Conservation (phyloP, 2,329 filamentous ascomycete species). For the Cryphonectria japonica region DNA sequence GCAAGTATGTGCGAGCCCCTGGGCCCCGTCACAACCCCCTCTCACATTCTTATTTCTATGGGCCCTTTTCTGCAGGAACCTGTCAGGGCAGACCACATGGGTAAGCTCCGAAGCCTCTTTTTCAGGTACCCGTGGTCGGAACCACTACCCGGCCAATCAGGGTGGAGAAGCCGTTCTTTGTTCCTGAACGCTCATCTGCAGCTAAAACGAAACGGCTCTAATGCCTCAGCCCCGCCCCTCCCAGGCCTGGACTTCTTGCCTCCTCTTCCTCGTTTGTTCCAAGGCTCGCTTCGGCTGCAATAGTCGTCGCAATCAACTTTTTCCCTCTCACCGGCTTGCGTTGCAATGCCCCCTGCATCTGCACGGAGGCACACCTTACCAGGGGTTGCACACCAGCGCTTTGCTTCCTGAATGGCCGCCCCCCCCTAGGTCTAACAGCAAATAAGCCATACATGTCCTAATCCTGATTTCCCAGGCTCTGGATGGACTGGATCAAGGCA, state of each 20-base stretch:
- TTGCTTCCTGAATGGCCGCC: background rate
- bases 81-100: conserved; percentile 47
- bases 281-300: conserved; percentile 1
- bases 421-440: background rate
- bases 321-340: background rate
- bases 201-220: conserved; percentile 20
- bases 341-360: conserved; percentile 10
- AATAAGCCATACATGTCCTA: conserved; percentile 1
- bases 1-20: conserved; percentile 19
- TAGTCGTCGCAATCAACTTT: background rate
- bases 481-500: background rate
- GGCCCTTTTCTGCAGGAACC: conserved; percentile 33
- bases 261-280: background rate
- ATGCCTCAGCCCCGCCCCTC: conserved; percentile 12
- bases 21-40: conserved; percentile 23
- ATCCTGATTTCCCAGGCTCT: background rate
- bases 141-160: conserved; percentile 39
- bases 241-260: conserved; percentile 18
- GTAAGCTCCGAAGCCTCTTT: conserved; percentile 35
- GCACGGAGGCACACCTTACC: background rate
- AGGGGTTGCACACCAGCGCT: background rate
- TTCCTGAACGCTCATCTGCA: conserved; percentile 28
- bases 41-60: background rate
- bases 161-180: conserved; percentile 19
- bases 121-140: conserved; percentile 47